Conservation (phyloP, 2,329 filamentous ascomycete genomes). For the Verticillium longisporum region DNA sequence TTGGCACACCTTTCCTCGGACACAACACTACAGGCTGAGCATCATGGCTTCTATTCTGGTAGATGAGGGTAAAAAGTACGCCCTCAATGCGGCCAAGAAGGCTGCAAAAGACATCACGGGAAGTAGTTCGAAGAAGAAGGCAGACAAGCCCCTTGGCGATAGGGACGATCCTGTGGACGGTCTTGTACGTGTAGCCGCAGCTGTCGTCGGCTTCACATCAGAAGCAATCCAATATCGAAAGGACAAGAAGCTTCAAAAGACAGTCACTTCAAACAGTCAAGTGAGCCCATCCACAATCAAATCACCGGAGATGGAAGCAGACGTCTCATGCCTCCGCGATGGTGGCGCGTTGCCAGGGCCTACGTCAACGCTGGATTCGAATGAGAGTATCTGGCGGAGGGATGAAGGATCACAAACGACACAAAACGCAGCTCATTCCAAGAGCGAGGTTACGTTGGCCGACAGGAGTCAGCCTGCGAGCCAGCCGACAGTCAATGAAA, state of each 20-base stretch:
- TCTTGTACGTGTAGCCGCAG: slow-evolving; percentile 9
- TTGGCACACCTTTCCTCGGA: too few species aligned
- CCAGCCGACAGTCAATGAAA: not conserved
- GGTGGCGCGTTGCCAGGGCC: too few species aligned
- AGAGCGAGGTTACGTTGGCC: too few species aligned
- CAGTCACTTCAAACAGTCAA: not conserved
- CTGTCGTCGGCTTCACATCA: slow-evolving; percentile 11
- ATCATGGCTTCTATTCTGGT: not conserved
- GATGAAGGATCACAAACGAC: not conserved
- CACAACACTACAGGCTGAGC: too few species aligned
- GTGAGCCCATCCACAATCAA: not conserved
- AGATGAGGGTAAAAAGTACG: not conserved
- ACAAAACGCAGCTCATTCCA: too few species aligned
- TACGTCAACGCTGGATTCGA: not conserved
- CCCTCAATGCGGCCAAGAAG: not conserved
- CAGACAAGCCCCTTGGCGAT: not conserved
- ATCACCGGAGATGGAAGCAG: too few species aligned
- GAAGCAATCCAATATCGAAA: slow-evolving; percentile 12
- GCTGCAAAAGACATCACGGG: not conserved
- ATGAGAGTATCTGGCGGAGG: not conserved
- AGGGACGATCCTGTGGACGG: slow-evolving; percentile 7
- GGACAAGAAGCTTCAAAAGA: slow-evolving; percentile 8
- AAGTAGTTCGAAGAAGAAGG: not conserved
- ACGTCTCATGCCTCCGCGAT: too few species aligned
- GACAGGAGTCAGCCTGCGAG: too few species aligned